Conservation (phyloP, 106 monocot species). For the Dendrobium catenatum region DNA sequence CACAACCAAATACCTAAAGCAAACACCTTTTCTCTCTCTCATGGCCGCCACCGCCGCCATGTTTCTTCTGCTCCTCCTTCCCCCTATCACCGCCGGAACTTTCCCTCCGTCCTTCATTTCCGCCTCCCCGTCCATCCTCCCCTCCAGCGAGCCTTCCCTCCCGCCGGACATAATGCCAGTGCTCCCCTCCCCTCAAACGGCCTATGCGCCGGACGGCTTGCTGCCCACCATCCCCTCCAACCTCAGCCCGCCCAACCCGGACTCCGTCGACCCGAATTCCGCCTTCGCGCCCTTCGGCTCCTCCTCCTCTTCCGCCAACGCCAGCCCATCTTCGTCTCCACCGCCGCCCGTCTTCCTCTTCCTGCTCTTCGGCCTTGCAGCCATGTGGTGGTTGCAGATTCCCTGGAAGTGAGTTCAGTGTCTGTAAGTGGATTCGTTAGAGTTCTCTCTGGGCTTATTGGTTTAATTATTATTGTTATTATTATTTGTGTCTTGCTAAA, state of each 20-base stretch:
- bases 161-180: conserved; percentile 39
- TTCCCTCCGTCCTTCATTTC: conserved; percentile 23
- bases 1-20: background rate
- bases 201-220: conserved; percentile 3
- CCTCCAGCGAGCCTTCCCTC: conserved; percentile 16
- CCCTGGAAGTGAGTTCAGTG: background rate
- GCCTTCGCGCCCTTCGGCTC: conserved; percentile 22
- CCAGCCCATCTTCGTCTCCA: background rate
- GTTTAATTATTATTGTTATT: background rate
- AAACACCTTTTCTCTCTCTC: background rate
- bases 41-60: conserved; percentile 1
- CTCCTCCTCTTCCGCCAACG: conserved; percentile 8
- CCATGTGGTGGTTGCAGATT: conserved; percentile 7
- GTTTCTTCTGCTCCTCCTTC: background rate
- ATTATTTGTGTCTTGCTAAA: background rate
- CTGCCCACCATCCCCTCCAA: conserved; percentile 46
- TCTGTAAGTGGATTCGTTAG: background rate
- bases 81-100: background rate
- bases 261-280: conserved; percentile 25
- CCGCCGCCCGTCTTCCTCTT: background rate
- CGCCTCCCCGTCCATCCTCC: conserved; percentile 23
- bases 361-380: background rate
- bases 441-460: background rate
- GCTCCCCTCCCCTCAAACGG: conserved; percentile 26
- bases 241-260: conserved; percentile 53